Evolutionary conservation across 768 basidiomycete species (phyloP).

Genomic region (Leucosporidium creatinivorum): DNA sequence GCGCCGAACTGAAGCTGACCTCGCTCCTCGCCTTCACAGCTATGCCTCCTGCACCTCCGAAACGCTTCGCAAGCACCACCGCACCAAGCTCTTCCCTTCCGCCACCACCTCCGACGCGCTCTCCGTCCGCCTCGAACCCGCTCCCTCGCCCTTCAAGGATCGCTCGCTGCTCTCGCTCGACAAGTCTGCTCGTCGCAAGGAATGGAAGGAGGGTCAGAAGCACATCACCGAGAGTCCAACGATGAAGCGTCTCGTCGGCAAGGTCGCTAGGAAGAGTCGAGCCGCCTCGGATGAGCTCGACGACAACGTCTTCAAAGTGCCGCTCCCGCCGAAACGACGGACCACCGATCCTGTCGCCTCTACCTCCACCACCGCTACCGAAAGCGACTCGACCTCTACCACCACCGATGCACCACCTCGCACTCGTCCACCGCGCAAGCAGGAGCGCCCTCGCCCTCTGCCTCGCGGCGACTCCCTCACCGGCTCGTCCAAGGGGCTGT

Average conservation of each 20-base stretch:
- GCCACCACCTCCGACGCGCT: constrained; percentile 3
- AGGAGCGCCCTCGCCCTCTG: constrained; percentile 23
- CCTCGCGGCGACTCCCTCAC: constrained; percentile 7
- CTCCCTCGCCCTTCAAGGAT: constrained; percentile 25
- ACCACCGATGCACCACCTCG: too few relatives aligned
- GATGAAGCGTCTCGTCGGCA: constrained; percentile 25
- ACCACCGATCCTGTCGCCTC: background rate
- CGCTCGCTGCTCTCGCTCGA: constrained; percentile 33
- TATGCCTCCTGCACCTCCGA: background rate
- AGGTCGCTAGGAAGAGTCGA: background rate
- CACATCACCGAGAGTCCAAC: constrained; percentile 30
- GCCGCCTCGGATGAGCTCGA: background rate
- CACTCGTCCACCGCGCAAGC: constrained; percentile 12
- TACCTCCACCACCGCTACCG: too few relatives aligned
- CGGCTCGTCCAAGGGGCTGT: constrained; percentile 4
- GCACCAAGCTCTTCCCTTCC: constrained; percentile 31
- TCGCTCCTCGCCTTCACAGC: too few relatives aligned
- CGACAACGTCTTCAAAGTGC: constrained; percentile 27
- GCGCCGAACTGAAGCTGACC: too few relatives aligned
- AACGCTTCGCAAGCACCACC: constrained; percentile 16
- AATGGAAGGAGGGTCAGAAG: constrained; percentile 2
- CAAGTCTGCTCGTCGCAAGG: constrained; percentile 13
- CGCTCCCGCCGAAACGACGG: background rate
- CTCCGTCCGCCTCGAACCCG: constrained; percentile 14
- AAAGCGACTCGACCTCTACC: too few relatives aligned